Conservation (phyloP, 148 eudicot genomes). For the Rhododendron simsii region DNA sequence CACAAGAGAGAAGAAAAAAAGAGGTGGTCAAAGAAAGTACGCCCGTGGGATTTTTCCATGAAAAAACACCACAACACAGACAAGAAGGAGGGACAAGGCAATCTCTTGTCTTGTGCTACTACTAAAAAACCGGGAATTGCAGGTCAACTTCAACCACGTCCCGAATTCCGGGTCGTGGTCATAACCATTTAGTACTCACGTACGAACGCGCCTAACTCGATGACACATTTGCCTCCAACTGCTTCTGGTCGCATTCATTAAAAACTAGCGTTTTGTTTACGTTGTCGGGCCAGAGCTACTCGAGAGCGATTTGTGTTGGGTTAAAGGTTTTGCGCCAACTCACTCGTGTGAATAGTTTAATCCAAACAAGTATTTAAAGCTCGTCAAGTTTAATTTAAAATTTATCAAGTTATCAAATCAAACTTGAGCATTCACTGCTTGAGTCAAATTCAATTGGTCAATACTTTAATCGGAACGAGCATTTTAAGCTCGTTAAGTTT, state of each 20-base stretch:
- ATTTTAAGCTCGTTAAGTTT: too few relatives aligned
- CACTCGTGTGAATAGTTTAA: neutral
- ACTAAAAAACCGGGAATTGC: neutral
- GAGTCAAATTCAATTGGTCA: too few relatives aligned
- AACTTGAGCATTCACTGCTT: too few relatives aligned
- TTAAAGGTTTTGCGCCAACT: too few relatives aligned
- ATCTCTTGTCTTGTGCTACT: too few relatives aligned
- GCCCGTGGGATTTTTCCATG: conserved; percentile 1
- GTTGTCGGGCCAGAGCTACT: neutral
- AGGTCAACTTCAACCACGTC: neutral
- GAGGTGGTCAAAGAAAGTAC: conserved; percentile 13
- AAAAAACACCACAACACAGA: neutral
- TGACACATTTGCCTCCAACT: neutral
- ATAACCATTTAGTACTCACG: neutral
- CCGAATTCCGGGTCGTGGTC: neutral
- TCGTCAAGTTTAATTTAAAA: too few relatives aligned
- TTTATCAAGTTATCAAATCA: too few relatives aligned
- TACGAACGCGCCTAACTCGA: neutral
- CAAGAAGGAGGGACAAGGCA: neutral
- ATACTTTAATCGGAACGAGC: too few relatives aligned
- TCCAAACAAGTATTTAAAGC: too few relatives aligned
- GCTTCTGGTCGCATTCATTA: neutral
- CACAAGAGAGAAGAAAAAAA: neutral
- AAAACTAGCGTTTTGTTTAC: neutral
- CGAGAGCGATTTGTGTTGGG: neutral